phyloP scores from a whole-genome alignment of 2,329 filamentous ascomycete species.

The Colletotrichum sp. region DNA sequence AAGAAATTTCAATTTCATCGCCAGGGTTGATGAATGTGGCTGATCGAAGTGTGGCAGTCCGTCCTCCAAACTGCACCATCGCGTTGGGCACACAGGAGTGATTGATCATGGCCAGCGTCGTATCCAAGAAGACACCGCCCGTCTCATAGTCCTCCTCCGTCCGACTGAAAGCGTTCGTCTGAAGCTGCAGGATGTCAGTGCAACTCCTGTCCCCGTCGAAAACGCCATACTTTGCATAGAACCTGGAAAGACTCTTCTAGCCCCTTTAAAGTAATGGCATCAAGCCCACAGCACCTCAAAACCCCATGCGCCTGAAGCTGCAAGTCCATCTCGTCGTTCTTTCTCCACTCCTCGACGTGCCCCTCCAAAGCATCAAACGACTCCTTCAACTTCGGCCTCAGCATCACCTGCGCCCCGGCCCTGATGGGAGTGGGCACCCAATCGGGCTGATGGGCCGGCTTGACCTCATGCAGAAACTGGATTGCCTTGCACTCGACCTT shows the following conservation, averaged over 20 bases:
- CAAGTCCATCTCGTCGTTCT: constrained; percentile 51
- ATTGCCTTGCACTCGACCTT: constrained; percentile 58
- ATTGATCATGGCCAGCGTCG: constrained; percentile 63
- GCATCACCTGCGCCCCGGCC: constrained; percentile 56
- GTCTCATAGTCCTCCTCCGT: constrained; percentile 51
- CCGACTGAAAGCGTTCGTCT: constrained; percentile 67
- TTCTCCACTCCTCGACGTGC: constrained; percentile 46
- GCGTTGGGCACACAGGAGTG: constrained; percentile 69
- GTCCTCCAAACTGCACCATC: constrained; percentile 58
- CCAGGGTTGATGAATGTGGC: constrained; percentile 52
- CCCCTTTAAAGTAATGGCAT: constrained; percentile 46
- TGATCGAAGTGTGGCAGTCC: constrained; percentile 56
- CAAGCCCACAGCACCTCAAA: constrained; percentile 24
- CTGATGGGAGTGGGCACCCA: constrained; percentile 60
- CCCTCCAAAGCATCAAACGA: constrained; percentile 49
- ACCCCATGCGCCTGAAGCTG: constrained; percentile 47
- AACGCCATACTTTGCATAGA: constrained; percentile 56
- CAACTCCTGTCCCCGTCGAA: background rate
- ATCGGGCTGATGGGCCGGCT: constrained; percentile 33
- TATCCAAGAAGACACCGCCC: constrained; percentile 62
- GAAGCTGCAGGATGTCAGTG: constrained; percentile 47
- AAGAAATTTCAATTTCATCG: constrained; percentile 66
- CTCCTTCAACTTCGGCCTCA: constrained; percentile 37
- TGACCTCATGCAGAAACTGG: constrained; percentile 36
- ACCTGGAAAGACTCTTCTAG: constrained; percentile 44